These are phyloP conservation scores for Miamiensis avidus DNA, from an alignment of 169 alveolate species.

Conservation along the genomic window DNA sequence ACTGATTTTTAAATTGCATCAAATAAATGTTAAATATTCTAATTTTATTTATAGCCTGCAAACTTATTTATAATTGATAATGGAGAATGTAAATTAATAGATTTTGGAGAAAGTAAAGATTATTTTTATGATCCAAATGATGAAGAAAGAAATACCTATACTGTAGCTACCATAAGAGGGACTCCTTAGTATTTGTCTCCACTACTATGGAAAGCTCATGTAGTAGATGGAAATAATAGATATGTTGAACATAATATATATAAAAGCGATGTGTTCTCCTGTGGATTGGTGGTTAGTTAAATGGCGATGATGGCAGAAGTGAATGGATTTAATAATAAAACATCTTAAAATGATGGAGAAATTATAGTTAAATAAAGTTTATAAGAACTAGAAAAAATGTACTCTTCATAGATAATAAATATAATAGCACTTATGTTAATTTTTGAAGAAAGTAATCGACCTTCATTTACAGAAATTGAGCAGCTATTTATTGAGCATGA, in stretches of 20 bases:
- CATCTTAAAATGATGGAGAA: slow-evolving; percentile 78
- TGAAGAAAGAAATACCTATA: slow-evolving; percentile 71
- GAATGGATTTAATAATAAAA: slow-evolving; percentile 77
- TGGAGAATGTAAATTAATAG: slow-evolving; percentile 82
- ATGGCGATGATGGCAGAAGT: slow-evolving; percentile 82
- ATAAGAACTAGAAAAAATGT: slow-evolving; percentile 57
- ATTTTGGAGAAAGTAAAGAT: slow-evolving; percentile 87
- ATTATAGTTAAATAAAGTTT: slow-evolving; percentile 62
- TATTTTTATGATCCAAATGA: slow-evolving; percentile 77
- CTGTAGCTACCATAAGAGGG: slow-evolving; percentile 53
- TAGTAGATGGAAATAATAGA: slow-evolving; percentile 74
- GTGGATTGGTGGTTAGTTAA: slow-evolving; percentile 77
- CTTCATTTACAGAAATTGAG: slow-evolving; percentile 81
- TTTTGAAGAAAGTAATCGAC: slow-evolving; percentile 81
- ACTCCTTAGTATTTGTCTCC: slow-evolving; percentile 86
- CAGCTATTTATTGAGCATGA: slow-evolving; percentile 61
- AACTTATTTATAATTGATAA: slow-evolving; percentile 70
- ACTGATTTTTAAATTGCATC: background rate
- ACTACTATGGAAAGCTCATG: slow-evolving; percentile 84
- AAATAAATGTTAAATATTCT: too few species aligned
- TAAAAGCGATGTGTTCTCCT: slow-evolving; percentile 83
- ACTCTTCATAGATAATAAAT: slow-evolving; percentile 62
- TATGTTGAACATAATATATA: slow-evolving; percentile 83
- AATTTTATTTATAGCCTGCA: slow-evolving; percentile 52
- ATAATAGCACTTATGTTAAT: slow-evolving; percentile 71